Conservation (phyloP, 768 basidiomycete species). For the Pisolithus marmoratus region DNA sequence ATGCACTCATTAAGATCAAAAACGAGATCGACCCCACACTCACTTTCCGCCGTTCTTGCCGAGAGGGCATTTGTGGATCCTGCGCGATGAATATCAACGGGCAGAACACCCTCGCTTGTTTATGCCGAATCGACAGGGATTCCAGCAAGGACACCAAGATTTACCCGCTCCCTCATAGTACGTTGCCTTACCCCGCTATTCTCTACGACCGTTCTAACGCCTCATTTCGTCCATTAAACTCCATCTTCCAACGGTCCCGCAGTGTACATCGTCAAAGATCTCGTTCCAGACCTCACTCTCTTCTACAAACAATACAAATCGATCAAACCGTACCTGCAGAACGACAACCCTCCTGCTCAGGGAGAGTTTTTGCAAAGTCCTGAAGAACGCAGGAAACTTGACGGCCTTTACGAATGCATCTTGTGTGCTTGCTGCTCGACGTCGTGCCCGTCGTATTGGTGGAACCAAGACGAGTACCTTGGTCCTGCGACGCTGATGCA, state of each 20-base stretch:
- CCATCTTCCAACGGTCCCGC: neutral
- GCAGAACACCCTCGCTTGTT: constrained; percentile 94
- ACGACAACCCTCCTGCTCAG: constrained; percentile 80
- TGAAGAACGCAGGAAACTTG: constrained; percentile 92
- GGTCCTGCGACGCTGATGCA: constrained; percentile 97
- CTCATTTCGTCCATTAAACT: neutral
- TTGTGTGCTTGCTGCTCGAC: constrained; percentile 97
- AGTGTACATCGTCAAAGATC: constrained; percentile 99
- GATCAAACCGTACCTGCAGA: constrained; percentile 94
- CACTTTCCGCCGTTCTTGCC: constrained; percentile 89
- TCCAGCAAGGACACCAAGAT: constrained; percentile 74
- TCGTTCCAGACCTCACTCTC: constrained; percentile 84
- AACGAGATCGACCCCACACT: constrained; percentile 96
- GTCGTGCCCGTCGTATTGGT: constrained; percentile 97
- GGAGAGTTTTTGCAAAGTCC: constrained; percentile 86
- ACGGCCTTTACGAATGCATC: constrained; percentile 97
- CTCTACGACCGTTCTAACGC: neutral
- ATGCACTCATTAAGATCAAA: constrained; percentile 98
- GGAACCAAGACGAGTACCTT: constrained; percentile 98
- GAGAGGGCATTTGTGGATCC: constrained; percentile 96
- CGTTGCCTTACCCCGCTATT: constrained; percentile 24
- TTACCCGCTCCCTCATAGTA: constrained; percentile 96
- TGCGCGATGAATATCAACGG: constrained; percentile 99
- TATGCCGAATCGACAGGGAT: constrained; percentile 89
- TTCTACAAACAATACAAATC: constrained; percentile 99